Conservation (phyloP, 2,329 filamentous ascomycete genomes). For the Colletotrichum tanaceti region DNA sequence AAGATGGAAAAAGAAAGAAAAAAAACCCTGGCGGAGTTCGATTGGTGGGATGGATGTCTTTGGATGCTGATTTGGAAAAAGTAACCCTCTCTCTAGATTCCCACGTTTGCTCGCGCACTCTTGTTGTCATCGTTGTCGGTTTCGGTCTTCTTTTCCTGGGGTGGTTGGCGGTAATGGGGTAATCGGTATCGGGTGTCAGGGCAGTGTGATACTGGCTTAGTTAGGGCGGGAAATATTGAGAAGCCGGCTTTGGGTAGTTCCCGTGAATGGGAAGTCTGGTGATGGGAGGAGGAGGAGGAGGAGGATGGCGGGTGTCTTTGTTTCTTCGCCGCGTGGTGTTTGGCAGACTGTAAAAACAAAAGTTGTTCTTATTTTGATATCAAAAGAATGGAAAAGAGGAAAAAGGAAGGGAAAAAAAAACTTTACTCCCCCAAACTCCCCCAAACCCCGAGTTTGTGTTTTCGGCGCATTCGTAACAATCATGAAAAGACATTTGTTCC, state of each 20-base stretch:
- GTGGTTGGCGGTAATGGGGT: neutral
- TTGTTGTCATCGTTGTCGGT: neutral
- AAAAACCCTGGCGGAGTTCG: too few species aligned
- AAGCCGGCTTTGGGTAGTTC: neutral
- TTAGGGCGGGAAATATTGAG: slow-evolving; percentile 12
- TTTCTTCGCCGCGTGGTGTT: neutral
- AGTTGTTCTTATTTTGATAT: neutral
- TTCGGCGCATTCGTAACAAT: slow-evolving; percentile 7
- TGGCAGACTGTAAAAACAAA: slow-evolving; percentile 12
- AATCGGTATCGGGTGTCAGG: slow-evolving; percentile 21
- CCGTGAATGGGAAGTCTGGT: neutral
- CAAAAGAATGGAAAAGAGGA: neutral
- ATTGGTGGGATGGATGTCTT: slow-evolving; percentile 1
- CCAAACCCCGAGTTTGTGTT: slow-evolving; percentile 16
- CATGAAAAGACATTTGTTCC: neutral
- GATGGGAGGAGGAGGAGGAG: too few species aligned
- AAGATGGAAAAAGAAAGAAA: too few species aligned
- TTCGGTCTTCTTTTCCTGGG: slow-evolving; percentile 15
- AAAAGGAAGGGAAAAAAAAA: neutral
- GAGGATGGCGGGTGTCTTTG: neutral
- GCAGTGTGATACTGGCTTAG: slow-evolving; percentile 1
- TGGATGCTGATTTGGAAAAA: slow-evolving; percentile 3
- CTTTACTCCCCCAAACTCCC: slow-evolving; percentile 27
- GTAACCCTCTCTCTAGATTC: slow-evolving; percentile 20
- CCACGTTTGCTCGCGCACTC: slow-evolving; percentile 27